These are phyloP conservation scores for Monosporascus sp. DNA, from an alignment of 2,329 filamentous ascomycete genomes.

Conservation along the genomic window DNA sequence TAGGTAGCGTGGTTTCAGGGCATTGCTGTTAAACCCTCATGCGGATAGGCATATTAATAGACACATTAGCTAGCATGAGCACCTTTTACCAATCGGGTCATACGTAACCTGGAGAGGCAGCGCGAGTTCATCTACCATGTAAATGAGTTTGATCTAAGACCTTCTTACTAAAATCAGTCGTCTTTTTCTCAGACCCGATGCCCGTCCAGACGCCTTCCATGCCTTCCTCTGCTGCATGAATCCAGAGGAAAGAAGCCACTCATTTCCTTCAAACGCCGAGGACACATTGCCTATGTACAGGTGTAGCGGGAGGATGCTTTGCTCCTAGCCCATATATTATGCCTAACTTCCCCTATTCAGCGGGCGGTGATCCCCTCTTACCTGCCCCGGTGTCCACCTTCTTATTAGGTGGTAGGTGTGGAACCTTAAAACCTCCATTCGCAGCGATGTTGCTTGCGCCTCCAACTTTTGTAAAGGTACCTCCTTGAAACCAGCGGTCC, in stretches of 20 bases:
- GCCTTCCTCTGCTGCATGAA: not conserved
- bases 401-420: slow-evolving; percentile 67
- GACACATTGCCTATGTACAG: not conserved
- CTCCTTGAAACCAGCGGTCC: slow-evolving; percentile 93
- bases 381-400: slow-evolving; percentile 60
- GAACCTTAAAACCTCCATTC: slow-evolving; percentile 74
- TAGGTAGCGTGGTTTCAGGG: too few species aligned
- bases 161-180: not conserved
- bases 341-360: slow-evolving; percentile 12
- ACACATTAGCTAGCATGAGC: too few species aligned
- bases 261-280: not conserved
- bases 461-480: slow-evolving; percentile 89
- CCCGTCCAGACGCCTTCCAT: not conserved
- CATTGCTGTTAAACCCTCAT: too few species aligned
- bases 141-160: too few species aligned
- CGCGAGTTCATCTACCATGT: too few species aligned
- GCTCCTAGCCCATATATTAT: not conserved
- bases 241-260: not conserved
- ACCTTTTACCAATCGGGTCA: too few species aligned
- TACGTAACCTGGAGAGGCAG: too few species aligned
- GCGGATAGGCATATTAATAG: too few species aligned
- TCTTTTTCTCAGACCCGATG: not conserved
- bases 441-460: slow-evolving; percentile 27
- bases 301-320: too few species aligned
- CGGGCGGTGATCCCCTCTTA: slow-evolving; percentile 38